Percentiles rank a stretch among this genome's conserved stretches.
These are phyloP conservation scores for Geotrichum citri-aurantii DNA, from an alignment of 1,139 yeast species.

Conservation along the genomic window DNA sequence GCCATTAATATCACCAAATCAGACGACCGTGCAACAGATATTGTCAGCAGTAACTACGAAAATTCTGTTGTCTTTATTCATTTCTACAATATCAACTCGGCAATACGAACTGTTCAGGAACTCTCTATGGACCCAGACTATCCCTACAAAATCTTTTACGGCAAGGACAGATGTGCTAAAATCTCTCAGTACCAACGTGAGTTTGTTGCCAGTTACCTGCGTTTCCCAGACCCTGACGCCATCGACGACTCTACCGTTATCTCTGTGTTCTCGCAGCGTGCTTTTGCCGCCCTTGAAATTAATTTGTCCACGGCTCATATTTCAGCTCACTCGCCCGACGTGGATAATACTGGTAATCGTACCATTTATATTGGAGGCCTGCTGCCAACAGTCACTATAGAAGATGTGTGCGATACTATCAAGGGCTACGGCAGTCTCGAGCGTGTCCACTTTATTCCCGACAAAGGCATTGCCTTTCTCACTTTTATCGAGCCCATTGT, in stretches of 20 bases:
- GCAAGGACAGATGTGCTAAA: constrained; percentile 78
- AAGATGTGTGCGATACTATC: constrained; percentile 88
- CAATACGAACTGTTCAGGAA: constrained; percentile 72
- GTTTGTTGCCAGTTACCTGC: constrained; percentile 78
- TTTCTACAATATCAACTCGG: constrained; percentile 71
- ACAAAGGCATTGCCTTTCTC: constrained; percentile 63
- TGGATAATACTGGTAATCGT: constrained; percentile 68
- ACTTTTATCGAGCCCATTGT: constrained; percentile 52
- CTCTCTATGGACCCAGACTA: constrained; percentile 47
- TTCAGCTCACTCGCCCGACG: constrained; percentile 43
- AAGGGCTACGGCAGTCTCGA: constrained; percentile 81
- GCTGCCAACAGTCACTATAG: constrained; percentile 77
- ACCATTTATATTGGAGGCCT: constrained; percentile 86
- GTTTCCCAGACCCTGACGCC: constrained; percentile 69
- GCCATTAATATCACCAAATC: constrained; percentile 50
- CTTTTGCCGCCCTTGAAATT: constrained; percentile 68
- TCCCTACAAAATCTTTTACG: constrained; percentile 67
- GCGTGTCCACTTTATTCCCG: constrained; percentile 52
- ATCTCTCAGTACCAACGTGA: constrained; percentile 94
- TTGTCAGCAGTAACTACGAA: constrained; percentile 58
- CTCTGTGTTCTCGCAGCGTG: constrained; percentile 47
- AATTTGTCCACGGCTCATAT: constrained; percentile 58
- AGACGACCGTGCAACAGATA: constrained; percentile 68
- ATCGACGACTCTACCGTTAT: constrained; percentile 37
- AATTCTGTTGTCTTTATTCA: constrained; percentile 76